Evolutionary conservation across 305 asterid species (phyloP).

Genomic region (Euphrasia arctica): DNA sequence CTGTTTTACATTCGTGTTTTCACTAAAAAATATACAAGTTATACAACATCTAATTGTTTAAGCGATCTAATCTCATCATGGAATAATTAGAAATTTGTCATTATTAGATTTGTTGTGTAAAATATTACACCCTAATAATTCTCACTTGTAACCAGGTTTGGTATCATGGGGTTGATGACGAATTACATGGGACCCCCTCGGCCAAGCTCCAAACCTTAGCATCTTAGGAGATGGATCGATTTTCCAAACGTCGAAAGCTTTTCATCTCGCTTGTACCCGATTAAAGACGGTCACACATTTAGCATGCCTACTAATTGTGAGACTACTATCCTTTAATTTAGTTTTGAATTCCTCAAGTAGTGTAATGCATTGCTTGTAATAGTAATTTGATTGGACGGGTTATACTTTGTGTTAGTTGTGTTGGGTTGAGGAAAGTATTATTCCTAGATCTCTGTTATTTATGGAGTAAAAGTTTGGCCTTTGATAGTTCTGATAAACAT

Average conservation of each 20-base stretch:
- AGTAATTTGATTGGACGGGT: conserved; percentile 6
- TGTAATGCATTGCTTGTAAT: conserved; percentile 1
- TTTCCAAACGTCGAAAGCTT: background rate
- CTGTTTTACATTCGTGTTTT: background rate
- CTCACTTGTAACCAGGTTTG: conserved; percentile 36
- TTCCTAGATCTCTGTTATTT: background rate
- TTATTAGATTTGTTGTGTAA: background rate
- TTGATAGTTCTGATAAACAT: no score
- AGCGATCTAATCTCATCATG: background rate
- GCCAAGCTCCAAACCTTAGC: conserved; percentile 29
- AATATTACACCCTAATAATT: background rate
- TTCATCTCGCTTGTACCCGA: conserved; percentile 6
- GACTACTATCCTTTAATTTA: conserved; percentile 13
- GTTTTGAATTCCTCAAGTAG: conserved; percentile 8
- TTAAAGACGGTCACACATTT: conserved; percentile 3
- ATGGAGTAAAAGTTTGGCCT: no score
- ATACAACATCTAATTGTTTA: background rate
- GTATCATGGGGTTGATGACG: conserved; percentile 54
- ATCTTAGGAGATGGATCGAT: background rate
- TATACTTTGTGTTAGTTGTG: background rate
- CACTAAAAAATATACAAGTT: background rate
- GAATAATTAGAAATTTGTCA: conserved; percentile 1
- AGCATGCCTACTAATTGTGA: conserved; percentile 8
- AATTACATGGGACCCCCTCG: conserved; percentile 52
- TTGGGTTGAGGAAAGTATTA: background rate